Evolutionary conservation across 1,139 yeast genomes (phyloP), one percentile per base, ranked within the genome.

Genomic region (Yamadazyma atlantica): DNA sequence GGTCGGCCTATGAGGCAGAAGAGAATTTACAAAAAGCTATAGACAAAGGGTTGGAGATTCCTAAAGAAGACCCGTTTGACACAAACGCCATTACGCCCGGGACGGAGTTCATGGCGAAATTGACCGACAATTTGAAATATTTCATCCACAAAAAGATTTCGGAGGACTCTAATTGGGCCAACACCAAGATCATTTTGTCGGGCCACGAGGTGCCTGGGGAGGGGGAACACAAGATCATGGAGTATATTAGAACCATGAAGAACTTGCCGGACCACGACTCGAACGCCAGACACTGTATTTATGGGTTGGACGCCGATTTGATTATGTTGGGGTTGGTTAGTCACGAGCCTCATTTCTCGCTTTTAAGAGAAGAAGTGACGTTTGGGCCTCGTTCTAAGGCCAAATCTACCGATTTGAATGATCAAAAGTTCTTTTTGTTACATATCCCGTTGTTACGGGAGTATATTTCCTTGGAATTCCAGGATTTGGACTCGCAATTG

Each of bases 141-240:
- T 92, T 96, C 84, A 86, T 89, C 24, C 88, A 95, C 18, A 85
- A 86, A 53, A 92, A 92, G 57, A 71, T 92, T 32, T 73, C 89
- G 4, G 80, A 78, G 28, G 99, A 92, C 58, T 85, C 96, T 2
- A 89, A 89, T 33, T 92, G 98, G 98, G 85, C 83, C 33, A 73
- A 81, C 37, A 68, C 92, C 32, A 90, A 87, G 52, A 83, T 92
- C 21, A 79, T 92, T 27, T 79, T 92, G 35, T 85, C 96, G 56
- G 99, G 95, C 51, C 96, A 95, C 35, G 92, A 95, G 23, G 97
- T 90, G 10, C 98, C 99, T 1, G 99, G 99, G 42, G 99, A 92
- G 69, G 99, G 99, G 56, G 99, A 92, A 64, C 99, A 92, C 69
- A 92, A 92, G 60, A 84, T 92, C 51, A 94, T 92, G 98, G 86